A percentile compares a stretch with the other conserved stretches of the same genome.
phyloP scores from a whole-genome alignment of 306 rosid species.

The Gastrolobium bilobum region DNA sequence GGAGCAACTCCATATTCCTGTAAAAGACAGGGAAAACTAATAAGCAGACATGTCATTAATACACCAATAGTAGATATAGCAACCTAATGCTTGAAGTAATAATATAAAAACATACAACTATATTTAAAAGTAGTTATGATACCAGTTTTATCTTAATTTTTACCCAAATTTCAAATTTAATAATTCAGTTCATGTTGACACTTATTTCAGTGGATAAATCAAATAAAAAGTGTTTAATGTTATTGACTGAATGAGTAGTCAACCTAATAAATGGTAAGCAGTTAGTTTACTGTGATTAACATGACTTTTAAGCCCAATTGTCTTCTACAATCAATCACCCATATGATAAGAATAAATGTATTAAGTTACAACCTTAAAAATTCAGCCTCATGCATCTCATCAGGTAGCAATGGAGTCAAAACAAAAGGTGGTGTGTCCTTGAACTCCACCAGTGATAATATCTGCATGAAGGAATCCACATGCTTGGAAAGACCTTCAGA shows the following conservation, averaged over 20 bases:
- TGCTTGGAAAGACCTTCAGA: constrained; percentile 87
- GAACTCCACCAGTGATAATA: constrained; percentile 80
- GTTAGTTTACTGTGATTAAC: constrained; percentile 12
- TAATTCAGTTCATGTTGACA: constrained; percentile 6
- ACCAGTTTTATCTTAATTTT: not conserved
- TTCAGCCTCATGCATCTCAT: constrained; percentile 75
- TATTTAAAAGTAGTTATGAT: constrained; percentile 6
- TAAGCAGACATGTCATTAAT: constrained; percentile 34
- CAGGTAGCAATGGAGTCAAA: constrained; percentile 81
- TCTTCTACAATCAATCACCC: constrained; percentile 38
- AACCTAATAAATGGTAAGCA: constrained; percentile 29
- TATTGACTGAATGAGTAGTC: constrained; percentile 24
- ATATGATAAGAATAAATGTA: constrained; percentile 40
- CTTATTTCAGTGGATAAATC: constrained; percentile 16
- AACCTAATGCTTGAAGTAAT: constrained; percentile 36
- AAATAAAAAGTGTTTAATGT: constrained; percentile 1
- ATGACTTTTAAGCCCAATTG: constrained; percentile 8
- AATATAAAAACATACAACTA: constrained; percentile 32
- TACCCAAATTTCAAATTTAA: constrained; percentile 29
- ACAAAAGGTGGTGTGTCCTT: constrained; percentile 70
- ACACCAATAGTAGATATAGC: constrained; percentile 34
- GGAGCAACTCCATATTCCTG: constrained; percentile 81
- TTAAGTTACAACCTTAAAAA: constrained; percentile 69
- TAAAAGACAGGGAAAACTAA: constrained; percentile 29
- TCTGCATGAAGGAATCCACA: constrained; percentile 97